Base-by-base conservation (phyloP, 768 basidiomycete genomes). In the Neoboletus magnificus region DNA sequence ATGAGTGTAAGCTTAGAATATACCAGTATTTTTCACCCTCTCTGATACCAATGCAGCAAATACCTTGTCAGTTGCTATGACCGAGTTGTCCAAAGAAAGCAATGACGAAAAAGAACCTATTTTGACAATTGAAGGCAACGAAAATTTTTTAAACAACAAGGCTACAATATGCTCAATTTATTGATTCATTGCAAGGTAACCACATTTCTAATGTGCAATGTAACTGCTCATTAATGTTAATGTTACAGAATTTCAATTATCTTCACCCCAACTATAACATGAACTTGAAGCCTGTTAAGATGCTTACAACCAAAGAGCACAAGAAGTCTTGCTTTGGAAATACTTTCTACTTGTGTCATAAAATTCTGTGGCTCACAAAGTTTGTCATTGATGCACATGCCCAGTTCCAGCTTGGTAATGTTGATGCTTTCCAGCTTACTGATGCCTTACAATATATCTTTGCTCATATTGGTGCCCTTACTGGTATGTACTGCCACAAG, bases 271-370 rank as follows among this genome's bases (percentile, higher is more conserved):
- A 98, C 69, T 98, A 98, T 74, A 97, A 97, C 77, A 89, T 98
- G 91, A 98, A 98, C 74, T 72, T 99, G 78, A 98, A 99, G 77
- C 95, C 95, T 15, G 91, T 92, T 58, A 92, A 92, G 80, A 99
- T 97, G 1, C 76, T 99, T 41, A 99, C 97, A 11, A 99, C 97
- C 18, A 99, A 99, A 74, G 97, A 99, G 75, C 90, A 97, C 49
- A 99, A 99, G 76, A 98, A 98, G 79, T 98, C 97, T 33, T 91
- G 97, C 61, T 99, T 99, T 74, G 97, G 97, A 79, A 99, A 99
- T 71, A 96, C 97, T 8, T 98, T 97, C 84, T 93, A 96, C 71
- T 68, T 99, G 59, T 98, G 95, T 67, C 92, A 97, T 72, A 97
- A 99, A 75, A 99, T 99, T 57, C 77, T 99, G 30, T 91, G 97